phyloP scores from a whole-genome alignment of 331 rosid species.

The Erythrophleum ivorense region DNA sequence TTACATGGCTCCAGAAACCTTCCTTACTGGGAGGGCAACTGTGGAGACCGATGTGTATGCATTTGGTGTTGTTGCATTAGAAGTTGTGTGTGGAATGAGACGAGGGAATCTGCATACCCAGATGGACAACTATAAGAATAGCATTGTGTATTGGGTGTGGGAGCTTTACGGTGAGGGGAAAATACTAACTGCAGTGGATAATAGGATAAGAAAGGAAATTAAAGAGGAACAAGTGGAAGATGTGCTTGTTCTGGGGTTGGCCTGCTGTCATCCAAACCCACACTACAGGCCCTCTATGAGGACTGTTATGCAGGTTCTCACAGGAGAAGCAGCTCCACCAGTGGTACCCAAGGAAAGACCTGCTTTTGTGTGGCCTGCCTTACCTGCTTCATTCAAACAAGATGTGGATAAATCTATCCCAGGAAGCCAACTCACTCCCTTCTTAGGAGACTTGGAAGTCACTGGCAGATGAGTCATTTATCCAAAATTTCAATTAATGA shows the following conservation, averaged over 20 bases:
- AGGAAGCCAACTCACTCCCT: constrained; percentile 40
- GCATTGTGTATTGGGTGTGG: constrained; percentile 76
- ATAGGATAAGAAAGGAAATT: constrained; percentile 37
- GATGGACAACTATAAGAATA: constrained; percentile 50
- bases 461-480: constrained; percentile 52
- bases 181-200: constrained; percentile 57
- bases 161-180: constrained; percentile 54
- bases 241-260: constrained; percentile 61
- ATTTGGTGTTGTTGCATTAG: constrained; percentile 70
- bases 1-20: constrained; percentile 85
- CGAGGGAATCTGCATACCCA: constrained; percentile 52
- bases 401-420: constrained; percentile 24
- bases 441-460: constrained; percentile 47
- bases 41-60: constrained; percentile 79
- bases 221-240: constrained; percentile 39
- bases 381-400: constrained; percentile 54
- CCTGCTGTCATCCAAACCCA: constrained; percentile 74
- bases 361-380: constrained; percentile 78
- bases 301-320: constrained; percentile 62
- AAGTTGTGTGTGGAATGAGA: constrained; percentile 72
- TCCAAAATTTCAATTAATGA: background rate
- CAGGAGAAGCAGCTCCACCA: constrained; percentile 62
- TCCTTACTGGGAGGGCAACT: constrained; percentile 65
- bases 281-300: constrained; percentile 67
- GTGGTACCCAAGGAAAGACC: constrained; percentile 59